Evolutionary conservation across 768 basidiomycete species (phyloP).

Genomic region (Mycena pura): DNA sequence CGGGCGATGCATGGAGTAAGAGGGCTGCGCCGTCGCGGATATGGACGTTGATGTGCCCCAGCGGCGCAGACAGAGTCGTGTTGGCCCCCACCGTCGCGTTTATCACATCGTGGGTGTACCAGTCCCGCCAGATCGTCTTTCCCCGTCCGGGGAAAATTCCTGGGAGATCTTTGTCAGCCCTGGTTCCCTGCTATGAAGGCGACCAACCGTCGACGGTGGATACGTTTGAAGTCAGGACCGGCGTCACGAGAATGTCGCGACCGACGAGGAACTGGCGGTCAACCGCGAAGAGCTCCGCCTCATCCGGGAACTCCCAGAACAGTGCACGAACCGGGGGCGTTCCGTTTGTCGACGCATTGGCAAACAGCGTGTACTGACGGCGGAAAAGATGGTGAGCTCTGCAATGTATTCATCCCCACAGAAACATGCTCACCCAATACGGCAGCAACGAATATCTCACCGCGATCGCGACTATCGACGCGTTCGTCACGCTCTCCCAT

Average conservation of each 20-base stretch:
- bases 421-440: slow-evolving; percentile 67
- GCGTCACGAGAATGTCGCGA: slow-evolving; percentile 73
- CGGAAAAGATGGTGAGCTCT: slow-evolving; percentile 12
- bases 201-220: slow-evolving; percentile 66
- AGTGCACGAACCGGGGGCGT: slow-evolving; percentile 77
- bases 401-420: slow-evolving; percentile 8
- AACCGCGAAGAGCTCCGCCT: slow-evolving; percentile 65
- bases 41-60: slow-evolving; percentile 80
- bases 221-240: slow-evolving; percentile 74
- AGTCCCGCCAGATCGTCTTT: slow-evolving; percentile 69
- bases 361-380: slow-evolving; percentile 75
- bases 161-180: slow-evolving; percentile 31
- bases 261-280: slow-evolving; percentile 80
- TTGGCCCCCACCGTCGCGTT: slow-evolving; percentile 48
- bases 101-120: slow-evolving; percentile 72
- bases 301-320: slow-evolving; percentile 80
- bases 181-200: slow-evolving; percentile 7
- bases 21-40: slow-evolving; percentile 71
- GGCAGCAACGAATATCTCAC: slow-evolving; percentile 75
- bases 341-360: slow-evolving; percentile 66
- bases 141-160: slow-evolving; percentile 72
- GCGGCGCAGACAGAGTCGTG: slow-evolving; percentile 65
- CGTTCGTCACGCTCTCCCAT: slow-evolving; percentile 81
- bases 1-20: slow-evolving; percentile 67
- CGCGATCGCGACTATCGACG: slow-evolving; percentile 71